Percentiles rank a stretch among this genome's conserved stretches.
Evolutionary conservation across 345 rosid species (phyloP).

Genomic region (Passiflora organensis): DNA sequence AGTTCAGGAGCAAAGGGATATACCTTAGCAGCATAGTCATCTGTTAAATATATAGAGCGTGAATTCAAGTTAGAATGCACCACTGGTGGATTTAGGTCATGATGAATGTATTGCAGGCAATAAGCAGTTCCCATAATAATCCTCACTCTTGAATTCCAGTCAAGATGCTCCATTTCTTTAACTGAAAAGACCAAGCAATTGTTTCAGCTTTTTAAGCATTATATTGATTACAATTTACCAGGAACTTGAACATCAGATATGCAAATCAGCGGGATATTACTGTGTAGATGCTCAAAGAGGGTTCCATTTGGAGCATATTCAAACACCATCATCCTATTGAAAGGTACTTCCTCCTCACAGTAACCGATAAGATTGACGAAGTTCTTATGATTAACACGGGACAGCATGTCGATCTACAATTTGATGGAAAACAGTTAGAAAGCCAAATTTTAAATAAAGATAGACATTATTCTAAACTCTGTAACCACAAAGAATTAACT

Average conservation of each 20-base stretch:
- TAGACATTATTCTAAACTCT: no score
- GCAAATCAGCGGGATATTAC: slow-evolving; percentile 29
- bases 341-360: slow-evolving; percentile 85
- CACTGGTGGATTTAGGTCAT: slow-evolving; percentile 77
- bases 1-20: not conserved
- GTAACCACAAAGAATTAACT: not conserved
- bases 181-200: slow-evolving; percentile 38
- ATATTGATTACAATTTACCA: not conserved
- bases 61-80: slow-evolving; percentile 47
- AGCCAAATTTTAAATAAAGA: no score
- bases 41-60: slow-evolving; percentile 50
- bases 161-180: slow-evolving; percentile 85
- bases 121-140: slow-evolving; percentile 88
- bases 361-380: slow-evolving; percentile 84
- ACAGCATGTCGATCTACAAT: slow-evolving; percentile 61
- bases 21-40: slow-evolving; percentile 97
- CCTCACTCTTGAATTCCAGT: slow-evolving; percentile 81
- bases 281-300: slow-evolving; percentile 81
- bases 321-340: slow-evolving; percentile 94
- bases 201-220: slow-evolving; percentile 15
- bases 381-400: slow-evolving; percentile 86
- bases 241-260: slow-evolving; percentile 2
- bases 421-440: no score
- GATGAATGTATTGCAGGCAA: slow-evolving; percentile 85
- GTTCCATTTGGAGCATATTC: slow-evolving; percentile 95